Conservation (phyloP, 306 rosid species). For the Sphenostylis stenocarpa region DNA sequence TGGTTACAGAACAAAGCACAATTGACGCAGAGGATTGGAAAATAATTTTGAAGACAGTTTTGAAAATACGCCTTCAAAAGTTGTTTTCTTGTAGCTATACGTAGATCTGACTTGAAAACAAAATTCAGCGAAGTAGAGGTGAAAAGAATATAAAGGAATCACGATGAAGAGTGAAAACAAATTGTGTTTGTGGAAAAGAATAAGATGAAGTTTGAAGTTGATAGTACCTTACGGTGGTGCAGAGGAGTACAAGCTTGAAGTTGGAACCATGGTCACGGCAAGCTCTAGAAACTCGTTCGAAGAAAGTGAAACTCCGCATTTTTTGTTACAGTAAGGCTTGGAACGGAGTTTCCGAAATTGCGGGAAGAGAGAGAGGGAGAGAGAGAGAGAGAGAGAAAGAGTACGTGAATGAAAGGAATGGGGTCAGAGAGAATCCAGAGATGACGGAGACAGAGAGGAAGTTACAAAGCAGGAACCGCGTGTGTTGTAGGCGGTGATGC, state of each 20-base stretch:
- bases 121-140: neutral
- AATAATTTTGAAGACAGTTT: neutral
- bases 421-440: constrained; percentile 35
- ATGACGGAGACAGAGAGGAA: constrained; percentile 28
- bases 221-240: constrained; percentile 74
- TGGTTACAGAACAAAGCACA: neutral
- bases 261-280: constrained; percentile 57
- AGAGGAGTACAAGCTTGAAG: constrained; percentile 64
- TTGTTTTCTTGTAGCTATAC: neutral
- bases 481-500: constrained; percentile 8
- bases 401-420: neutral
- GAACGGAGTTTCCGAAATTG: neutral
- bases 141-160: no score
- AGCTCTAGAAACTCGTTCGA: constrained; percentile 49
- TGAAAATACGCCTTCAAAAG: neutral
- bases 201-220: neutral
- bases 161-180: neutral
- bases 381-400: no score
- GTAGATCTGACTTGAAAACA: neutral
- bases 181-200: neutral
- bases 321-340: constrained; percentile 21
- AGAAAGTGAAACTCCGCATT: constrained; percentile 56
- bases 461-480: constrained; percentile 3
- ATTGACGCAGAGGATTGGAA: neutral
- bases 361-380: constrained; percentile 21